Evolutionary conservation across 192 early-diverging fungal species (phyloP), one percentile per base, ranked within the genome.

Genomic region (Diversispora epigaea): DNA sequence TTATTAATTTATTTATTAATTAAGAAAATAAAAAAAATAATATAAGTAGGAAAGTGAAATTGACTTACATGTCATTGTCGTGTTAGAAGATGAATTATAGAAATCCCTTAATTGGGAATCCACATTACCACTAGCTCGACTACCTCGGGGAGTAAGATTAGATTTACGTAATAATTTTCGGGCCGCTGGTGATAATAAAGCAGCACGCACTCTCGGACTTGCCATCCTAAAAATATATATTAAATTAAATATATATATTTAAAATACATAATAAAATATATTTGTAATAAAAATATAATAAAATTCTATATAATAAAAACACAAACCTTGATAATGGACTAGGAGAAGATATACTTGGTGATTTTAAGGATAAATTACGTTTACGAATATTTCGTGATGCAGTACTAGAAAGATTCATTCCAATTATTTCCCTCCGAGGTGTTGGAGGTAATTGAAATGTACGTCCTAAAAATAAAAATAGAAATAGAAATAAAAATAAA

Each of bases 371-470:
- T 3, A 72, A 64, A 32, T 54, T 79, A 6, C 78, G 77, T 22
- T 81, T 82, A 10, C 83, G 75, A 64, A 84, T 82, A 15, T 82
- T 81, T 57, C 84, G 81, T 19, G 86, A 86, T n/a, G 90, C 91
- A 73, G 80, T 86, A 60, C 89, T 86, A 6, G 88, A 84, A 58
- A 93, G 73, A 45, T 81, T 81, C 67, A 87, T 84, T 3, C 85
- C 90, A 41, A 93, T 63, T 58, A 84, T 78, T 58, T 93, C 91
- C 40, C 91, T 79, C n/a, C 83, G 80, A 2, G 89, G 86, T 21
- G 89, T 87, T 58, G 84, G 85, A 41, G 91, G 87, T 46, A 93
- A 71, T 19, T 78, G 76, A 70, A 92, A 92, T 60, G 77, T 60
- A 56, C 77, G 80, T 21, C 80, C 86, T 67, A 71, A 50, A 50